Evolutionary conservation across 805 yeast genomes (phyloP).

Genomic region (Candida nemodendra): DNA sequence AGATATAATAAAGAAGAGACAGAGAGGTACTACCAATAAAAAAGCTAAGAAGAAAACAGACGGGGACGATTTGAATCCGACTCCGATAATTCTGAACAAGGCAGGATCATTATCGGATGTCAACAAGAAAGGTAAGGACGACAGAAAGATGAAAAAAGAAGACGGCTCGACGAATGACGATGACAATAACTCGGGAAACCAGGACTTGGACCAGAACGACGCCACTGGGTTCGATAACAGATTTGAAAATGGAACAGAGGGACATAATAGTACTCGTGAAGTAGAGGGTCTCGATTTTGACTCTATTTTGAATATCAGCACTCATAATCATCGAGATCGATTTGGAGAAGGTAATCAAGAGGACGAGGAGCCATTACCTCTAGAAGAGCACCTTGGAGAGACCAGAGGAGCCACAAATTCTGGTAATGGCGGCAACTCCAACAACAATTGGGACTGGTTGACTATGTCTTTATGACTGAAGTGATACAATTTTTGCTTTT

Average conservation of each 20-base stretch:
- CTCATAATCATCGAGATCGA: conserved; percentile 10
- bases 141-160: conserved; percentile 4
- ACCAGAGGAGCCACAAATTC: conserved; percentile 5
- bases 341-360: neutral
- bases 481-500: too few relatives aligned
- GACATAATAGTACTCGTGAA: conserved; percentile 5
- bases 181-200: neutral
- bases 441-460: conserved; percentile 45
- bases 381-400: conserved; percentile 3
- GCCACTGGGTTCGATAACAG: neutral
- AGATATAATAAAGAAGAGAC: conserved; percentile 89
- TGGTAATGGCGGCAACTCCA: conserved; percentile 9
- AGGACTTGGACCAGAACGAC: neutral
- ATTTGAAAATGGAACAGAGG: neutral
- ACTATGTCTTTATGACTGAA: conserved; percentile 38
- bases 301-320: conserved; percentile 19
- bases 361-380: conserved; percentile 3
- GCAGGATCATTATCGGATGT: conserved; percentile 5
- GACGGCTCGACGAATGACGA: conserved; percentile 5
- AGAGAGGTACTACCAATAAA: conserved; percentile 47
- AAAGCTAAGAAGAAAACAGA: conserved; percentile 34
- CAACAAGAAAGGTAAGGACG: conserved; percentile 4
- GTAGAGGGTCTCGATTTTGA: conserved; percentile 23
- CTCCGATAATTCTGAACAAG: conserved; percentile 33
- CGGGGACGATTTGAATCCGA: conserved; percentile 52